These are phyloP conservation scores for Yamadazyma conglobata DNA, from an alignment of 1,139 yeast species.

Conservation along the genomic window DNA sequence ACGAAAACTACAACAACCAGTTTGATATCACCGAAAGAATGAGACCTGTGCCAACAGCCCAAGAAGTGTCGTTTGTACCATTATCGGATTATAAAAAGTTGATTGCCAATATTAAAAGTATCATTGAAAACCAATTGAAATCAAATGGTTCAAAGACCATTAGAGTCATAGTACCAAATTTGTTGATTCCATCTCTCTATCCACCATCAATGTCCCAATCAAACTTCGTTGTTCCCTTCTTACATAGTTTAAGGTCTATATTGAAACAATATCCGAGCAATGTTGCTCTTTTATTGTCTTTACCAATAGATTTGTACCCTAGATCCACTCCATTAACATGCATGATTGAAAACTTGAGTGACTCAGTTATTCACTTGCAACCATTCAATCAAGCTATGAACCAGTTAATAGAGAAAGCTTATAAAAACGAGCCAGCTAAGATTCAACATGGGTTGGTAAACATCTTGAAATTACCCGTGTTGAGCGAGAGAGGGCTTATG, in stretches of 20 bases:
- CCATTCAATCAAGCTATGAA: constrained; percentile 80
- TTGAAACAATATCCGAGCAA: constrained; percentile 45
- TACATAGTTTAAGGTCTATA: constrained; percentile 58
- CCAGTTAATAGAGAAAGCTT: constrained; percentile 62
- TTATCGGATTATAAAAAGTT: constrained; percentile 24
- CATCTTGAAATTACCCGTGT: constrained; percentile 64
- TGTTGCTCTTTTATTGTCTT: constrained; percentile 47
- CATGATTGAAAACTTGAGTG: constrained; percentile 59
- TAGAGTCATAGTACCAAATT: constrained; percentile 69
- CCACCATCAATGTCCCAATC: constrained; percentile 51
- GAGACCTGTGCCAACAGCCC: constrained; percentile 60
- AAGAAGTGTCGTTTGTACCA: constrained; percentile 60
- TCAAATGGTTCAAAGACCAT: constrained; percentile 43
- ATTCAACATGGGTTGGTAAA: constrained; percentile 86
- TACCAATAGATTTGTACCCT: constrained; percentile 69
- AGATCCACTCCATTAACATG: constrained; percentile 47
- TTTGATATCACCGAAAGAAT: constrained; percentile 74
- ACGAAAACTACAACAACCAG: constrained; percentile 60
- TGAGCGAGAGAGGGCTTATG: constrained; percentile 81
- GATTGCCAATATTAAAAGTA: constrained; percentile 38
- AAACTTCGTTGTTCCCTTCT: constrained; percentile 53
- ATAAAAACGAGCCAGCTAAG: constrained; percentile 68
- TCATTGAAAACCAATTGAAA: constrained; percentile 34
- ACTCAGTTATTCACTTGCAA: constrained; percentile 69
- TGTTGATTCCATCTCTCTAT: constrained; percentile 77